A percentile compares a stretch with the other conserved stretches of the same genome.
phyloP scores from a whole-genome alignment of 106 monocot genomes.

The Triglochin maritima region DNA sequence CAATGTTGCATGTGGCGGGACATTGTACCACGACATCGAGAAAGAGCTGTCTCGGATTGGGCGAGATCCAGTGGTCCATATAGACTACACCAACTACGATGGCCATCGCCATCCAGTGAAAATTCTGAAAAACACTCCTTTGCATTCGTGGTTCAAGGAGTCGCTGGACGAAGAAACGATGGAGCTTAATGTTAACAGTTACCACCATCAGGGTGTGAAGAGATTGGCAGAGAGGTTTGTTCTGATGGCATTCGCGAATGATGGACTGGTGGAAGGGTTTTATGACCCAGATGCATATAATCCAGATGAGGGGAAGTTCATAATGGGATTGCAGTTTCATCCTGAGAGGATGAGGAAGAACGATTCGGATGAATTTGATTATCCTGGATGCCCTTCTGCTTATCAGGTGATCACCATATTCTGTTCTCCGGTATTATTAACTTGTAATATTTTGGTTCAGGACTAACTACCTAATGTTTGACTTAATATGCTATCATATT shows the following conservation, averaged over 20 bases:
- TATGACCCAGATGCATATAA: conserved; percentile 71
- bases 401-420: conserved; percentile 52
- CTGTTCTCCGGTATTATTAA: too few species aligned
- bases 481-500: too few species aligned
- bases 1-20: conserved; percentile 82
- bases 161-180: conserved; percentile 25
- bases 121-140: conserved; percentile 38
- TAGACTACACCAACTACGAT: conserved; percentile 79
- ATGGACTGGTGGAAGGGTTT: conserved; percentile 79
- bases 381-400: conserved; percentile 66
- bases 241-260: conserved; percentile 57
- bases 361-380: conserved; percentile 61
- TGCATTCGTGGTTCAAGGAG: conserved; percentile 54
- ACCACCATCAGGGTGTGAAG: conserved; percentile 93
- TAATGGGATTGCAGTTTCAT: conserved; percentile 93
- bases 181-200: conserved; percentile 86
- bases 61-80: conserved; percentile 21
- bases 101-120: conserved; percentile 59
- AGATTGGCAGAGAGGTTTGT: conserved; percentile 64
- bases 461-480: too few species aligned
- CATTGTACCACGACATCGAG: conserved; percentile 65
- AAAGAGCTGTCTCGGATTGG: conserved; percentile 29
- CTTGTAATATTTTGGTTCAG: too few species aligned
- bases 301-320: conserved; percentile 74
- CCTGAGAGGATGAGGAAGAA: conserved; percentile 73